Evolutionary conservation across 805 yeast genomes (phyloP), one percentile per base, ranked within the genome.

Genomic region (Zygosaccharomyces gambellarensis): DNA sequence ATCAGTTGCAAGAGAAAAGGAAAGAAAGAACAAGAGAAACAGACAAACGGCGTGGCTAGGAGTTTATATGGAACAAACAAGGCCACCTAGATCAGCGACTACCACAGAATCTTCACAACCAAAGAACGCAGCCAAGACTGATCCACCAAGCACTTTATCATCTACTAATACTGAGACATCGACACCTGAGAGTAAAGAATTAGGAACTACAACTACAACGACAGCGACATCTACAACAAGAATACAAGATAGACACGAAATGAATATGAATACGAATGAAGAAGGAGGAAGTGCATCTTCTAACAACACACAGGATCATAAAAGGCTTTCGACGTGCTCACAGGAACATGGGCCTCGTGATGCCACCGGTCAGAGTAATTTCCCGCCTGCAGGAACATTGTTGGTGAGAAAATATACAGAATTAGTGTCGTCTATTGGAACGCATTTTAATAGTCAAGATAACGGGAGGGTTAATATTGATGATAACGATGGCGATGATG

Each of bases 81-180:
- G 58, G 40, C 54, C 61, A 11, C 61, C 56, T 27, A 52, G 58
- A 32, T 54, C 53, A 41, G 49, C 62, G 38, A 39, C 49, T 17
- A 21, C 56, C 7, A 40, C 55, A 12, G 36, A 51, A 45, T 25
- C 57, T 19, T 43, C 51, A 17, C 42, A 50, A 39, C 46, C 54
- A 28, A 51, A 50, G 36, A 30, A 45, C 4, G 34, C 44, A 12
- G 30, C 43, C 11, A 36, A 30, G 31, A 40, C 40, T 12, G 19
- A 22, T 27, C 11, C 44, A 39, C 17, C 17, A 17, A 39, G 14
- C 22, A 14, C 31, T 39, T 39, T 30, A 22, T 19, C 42, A 9
- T 39, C 28, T 39, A 14, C 42, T 17, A 27, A 22, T 34, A 34
- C 30, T 22, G 27, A 38, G 17, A 23, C 43, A 14, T 5, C 45